A percentile compares a stretch with the other conserved stretches of the same genome.
These are phyloP conservation scores for Batkoa obscura DNA, from an alignment of 371 early-diverging fungal species.

Conservation along the genomic window DNA sequence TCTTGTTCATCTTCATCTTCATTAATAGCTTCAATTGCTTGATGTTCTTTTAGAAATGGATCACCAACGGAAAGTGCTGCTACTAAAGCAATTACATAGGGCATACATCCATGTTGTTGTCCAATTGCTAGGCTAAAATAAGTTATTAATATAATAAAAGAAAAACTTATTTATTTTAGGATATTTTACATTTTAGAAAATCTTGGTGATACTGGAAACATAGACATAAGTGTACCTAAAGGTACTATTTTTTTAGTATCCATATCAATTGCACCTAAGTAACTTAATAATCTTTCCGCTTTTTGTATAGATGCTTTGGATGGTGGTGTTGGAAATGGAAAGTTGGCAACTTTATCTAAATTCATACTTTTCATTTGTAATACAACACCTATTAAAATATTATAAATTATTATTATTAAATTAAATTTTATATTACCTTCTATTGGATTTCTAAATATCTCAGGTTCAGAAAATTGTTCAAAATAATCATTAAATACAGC, in stretches of 20 bases:
- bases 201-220: constrained; percentile 87
- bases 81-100: constrained; percentile 75
- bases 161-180: constrained; percentile 12
- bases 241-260: constrained; percentile 50
- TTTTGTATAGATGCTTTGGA: constrained; percentile 34
- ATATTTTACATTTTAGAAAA: constrained; percentile 61
- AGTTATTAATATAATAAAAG: constrained; percentile 15
- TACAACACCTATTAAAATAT: constrained; percentile 26
- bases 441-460: constrained; percentile 88
- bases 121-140: constrained; percentile 41
- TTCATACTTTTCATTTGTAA: constrained; percentile 92
- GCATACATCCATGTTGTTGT: constrained; percentile 56
- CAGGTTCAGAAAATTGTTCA: constrained; percentile 67
- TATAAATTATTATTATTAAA: constrained; percentile 11
- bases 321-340: constrained; percentile 91
- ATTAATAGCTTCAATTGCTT: constrained; percentile 21
- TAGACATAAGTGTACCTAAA: constrained; percentile 72
- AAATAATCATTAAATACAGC: constrained; percentile 88
- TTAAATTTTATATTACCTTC: constrained; percentile 26
- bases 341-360: constrained; percentile 81
- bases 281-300: constrained; percentile 48
- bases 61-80: constrained; percentile 84
- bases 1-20: constrained; percentile 20
- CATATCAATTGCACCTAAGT: constrained; percentile 52
- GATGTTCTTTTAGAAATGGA: constrained; percentile 57